Base-by-base conservation (phyloP, 2,329 filamentous ascomycete genomes). In the Furcasterigmium furcatum region DNA sequence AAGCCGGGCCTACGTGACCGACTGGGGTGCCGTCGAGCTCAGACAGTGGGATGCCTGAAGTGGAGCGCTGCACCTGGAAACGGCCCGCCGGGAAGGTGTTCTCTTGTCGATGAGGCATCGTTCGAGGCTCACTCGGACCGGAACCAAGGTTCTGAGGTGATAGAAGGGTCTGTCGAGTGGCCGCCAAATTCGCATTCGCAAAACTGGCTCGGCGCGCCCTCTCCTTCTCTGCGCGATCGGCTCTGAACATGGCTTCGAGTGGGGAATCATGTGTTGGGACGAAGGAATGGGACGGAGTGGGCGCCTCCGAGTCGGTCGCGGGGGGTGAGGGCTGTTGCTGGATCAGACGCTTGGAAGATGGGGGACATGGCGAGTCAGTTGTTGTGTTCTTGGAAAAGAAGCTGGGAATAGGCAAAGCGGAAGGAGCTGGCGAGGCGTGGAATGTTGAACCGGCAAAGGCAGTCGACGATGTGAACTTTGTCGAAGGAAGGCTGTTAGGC, bases 391-490 rank as follows among this genome's bases (percentile, higher is more conserved):
- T 6, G 77, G 80, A 4, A 84, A 84, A 80, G 64, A 96, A 96
- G 59, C 87, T 95, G 10, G 94, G 94, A 47, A 96, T 87, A 1
- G 94, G 94, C 25, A 99, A 74, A 20, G 90, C 84, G 9, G 91
- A 95, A 1, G 94, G 87, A 2, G 91, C 92, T 18, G 94, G 94
- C 9, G 94, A 97, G 34, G 91, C 88, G 65, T 96, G 91, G 64
- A 97, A 99, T 5, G 91, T 95, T 27, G 92, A 87, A 13, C 92
- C 94, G 32, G 94, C 94, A 67, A 96, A 99, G 38, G 86, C 84
- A 48, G 81, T 73, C 41, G 67, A 67, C 24, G 66, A 65, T 41
- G 66, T 64, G 38, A 75, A 66, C 58, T 74, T 76, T 52, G 71
- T 61, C 24, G 67, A 46, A 38, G 51, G 46, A 22, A 47, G 43